phyloP scores from a whole-genome alignment of 2,329 filamentous ascomycete species.

The Sporothrix sp. region DNA sequence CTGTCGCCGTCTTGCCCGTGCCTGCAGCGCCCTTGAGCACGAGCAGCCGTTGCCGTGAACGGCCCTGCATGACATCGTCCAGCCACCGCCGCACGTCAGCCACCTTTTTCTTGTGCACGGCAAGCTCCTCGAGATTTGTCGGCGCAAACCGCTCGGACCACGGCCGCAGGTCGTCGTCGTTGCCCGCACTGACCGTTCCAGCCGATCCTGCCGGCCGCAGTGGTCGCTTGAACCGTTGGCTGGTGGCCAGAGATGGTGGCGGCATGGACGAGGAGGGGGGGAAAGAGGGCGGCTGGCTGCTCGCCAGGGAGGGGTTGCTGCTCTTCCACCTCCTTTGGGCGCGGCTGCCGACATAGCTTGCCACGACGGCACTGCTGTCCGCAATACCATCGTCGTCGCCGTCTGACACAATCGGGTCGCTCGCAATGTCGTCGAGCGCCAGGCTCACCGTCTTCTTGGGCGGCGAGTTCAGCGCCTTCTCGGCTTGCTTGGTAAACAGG shows the following conservation, averaged over 20 bases:
- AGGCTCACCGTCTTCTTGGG: slow-evolving; percentile 19
- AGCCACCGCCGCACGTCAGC: slow-evolving; percentile 78
- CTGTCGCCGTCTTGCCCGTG: slow-evolving; percentile 83
- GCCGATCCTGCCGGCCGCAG: slow-evolving; percentile 19
- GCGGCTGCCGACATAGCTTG: slow-evolving; percentile 47
- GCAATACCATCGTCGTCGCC: slow-evolving; percentile 47
- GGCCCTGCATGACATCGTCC: slow-evolving; percentile 58
- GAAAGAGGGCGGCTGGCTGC: background rate
- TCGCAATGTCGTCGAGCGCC: slow-evolving; percentile 22
- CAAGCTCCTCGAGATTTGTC: slow-evolving; percentile 66
- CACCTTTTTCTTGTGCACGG: slow-evolving; percentile 92
- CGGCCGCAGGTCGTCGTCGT: slow-evolving; percentile 53
- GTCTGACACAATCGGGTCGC: slow-evolving; percentile 19
- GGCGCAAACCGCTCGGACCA: slow-evolving; percentile 87
- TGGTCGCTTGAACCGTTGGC: slow-evolving; percentile 44
- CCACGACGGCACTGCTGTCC: slow-evolving; percentile 38
- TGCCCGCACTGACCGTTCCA: slow-evolving; percentile 11
- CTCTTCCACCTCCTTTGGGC: slow-evolving; percentile 44
- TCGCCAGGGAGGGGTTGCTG: background rate
- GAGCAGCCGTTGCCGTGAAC: slow-evolving; percentile 60
- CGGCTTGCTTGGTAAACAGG: slow-evolving; percentile 53
- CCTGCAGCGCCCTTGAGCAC: slow-evolving; percentile 86
- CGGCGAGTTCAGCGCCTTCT: slow-evolving; percentile 32
- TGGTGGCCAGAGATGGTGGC: slow-evolving; percentile 25
- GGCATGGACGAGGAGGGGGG: background rate